Conservation (phyloP, 139 green algal species). For the Volvox africanus region DNA sequence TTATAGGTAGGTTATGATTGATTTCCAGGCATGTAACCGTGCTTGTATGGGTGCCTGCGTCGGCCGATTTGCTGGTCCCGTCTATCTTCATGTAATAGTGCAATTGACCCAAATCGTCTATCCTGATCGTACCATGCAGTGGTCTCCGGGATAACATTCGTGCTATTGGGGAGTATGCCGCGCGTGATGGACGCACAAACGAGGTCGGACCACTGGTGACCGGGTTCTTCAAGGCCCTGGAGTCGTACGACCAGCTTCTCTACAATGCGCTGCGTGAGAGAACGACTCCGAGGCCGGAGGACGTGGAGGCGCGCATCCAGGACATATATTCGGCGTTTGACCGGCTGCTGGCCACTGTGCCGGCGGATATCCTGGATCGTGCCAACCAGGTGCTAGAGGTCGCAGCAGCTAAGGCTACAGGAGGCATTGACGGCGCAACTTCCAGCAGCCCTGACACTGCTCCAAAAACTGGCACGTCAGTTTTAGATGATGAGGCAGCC, state of each 20-base stretch:
- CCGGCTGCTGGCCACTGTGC: conserved; percentile 57
- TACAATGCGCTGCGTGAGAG: conserved; percentile 44
- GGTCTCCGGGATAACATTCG: conserved; percentile 71
- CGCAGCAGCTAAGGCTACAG: conserved; percentile 10
- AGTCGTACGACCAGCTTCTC: conserved; percentile 59
- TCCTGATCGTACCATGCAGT: background rate
- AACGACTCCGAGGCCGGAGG: background rate
- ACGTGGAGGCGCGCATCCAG: conserved; percentile 42
- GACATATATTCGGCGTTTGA: conserved; percentile 52
- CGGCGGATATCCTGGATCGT: conserved; percentile 43
- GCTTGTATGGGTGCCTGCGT: background rate
- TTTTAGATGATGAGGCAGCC: background rate
- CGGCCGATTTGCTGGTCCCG: background rate
- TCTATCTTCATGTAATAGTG: background rate
- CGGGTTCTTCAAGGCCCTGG: conserved; percentile 57
- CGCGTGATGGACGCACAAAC: conserved; percentile 10
- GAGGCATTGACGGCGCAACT: background rate
- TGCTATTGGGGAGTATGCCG: conserved; percentile 59
- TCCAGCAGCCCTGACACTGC: background rate
- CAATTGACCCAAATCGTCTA: background rate
- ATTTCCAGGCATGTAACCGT: too few species aligned
- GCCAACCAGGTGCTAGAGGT: conserved; percentile 51
- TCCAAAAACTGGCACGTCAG: background rate
- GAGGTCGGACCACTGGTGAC: conserved; percentile 46
- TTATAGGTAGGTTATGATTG: background rate